Base-by-base conservation (phyloP, 805 yeast species). In the Nadsonia fulvescens region DNA sequence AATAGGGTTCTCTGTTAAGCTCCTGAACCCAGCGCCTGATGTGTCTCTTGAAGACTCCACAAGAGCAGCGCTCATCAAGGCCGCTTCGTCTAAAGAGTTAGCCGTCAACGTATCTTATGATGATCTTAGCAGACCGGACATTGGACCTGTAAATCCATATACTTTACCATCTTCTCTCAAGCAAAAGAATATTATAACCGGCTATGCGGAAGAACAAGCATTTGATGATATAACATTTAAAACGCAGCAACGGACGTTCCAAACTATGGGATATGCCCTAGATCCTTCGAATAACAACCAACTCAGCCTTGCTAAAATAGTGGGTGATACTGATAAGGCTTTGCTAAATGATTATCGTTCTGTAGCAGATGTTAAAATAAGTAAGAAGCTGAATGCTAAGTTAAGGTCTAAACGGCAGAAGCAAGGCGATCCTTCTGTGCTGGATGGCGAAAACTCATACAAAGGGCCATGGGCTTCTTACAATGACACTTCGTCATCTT, bases 381-480 rank as follows among this genome's bases (percentile, higher is more conserved):
- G 13, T 13, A 16, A 22, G 7, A 17, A n/a, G 18, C 9, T 15
- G n/a, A n/a, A 8, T n/a, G 15, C 8, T 14, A 14, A 14, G 10
- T 23, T 20, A 8, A 20, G 22, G 10, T 15, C 26, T 7, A 52
- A 47, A 30, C 42, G 63, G 27, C 40, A 42, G 27, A 39, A 38
- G 13, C 56, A 51, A 33, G 66, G 65, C 0, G 60, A 60, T 25
- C 39, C 59, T 2, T 34, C 43, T 0, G 39, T 39, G 2, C 19
- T 55, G 6, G 57, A 47, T 3, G 71, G 63, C 8, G 58, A 53
- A 9, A 40, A 47, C 15, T 58, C 58, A 2, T 69, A 58, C 33
- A 37, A 45, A 23, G 79, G 78, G 0, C 76, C 81, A 0, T 70
- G 82, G 81, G 76, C 75, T 1, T 49, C 51, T 16, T 65, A 57